These are phyloP conservation scores for Speleostelium caveatum DNA, from an alignment of 78 protist species.

Conservation along the genomic window DNA sequence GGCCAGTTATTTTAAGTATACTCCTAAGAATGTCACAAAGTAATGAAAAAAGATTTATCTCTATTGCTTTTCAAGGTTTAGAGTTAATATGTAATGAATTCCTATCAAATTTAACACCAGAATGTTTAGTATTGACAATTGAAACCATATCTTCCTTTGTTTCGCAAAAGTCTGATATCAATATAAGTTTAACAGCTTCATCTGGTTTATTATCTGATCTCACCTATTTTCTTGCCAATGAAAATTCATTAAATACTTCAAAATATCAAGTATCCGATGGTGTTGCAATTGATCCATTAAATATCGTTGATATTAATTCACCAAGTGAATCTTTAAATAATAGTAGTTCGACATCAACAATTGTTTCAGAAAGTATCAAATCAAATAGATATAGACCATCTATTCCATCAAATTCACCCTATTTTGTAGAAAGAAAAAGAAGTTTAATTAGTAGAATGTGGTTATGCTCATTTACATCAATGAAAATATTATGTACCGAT, in stretches of 20 bases:
- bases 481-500: slow-evolving; percentile 49
- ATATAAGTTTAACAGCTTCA: slow-evolving; percentile 72
- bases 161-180: slow-evolving; percentile 70
- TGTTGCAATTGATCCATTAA: slow-evolving; percentile 13
- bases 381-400: slow-evolving; percentile 17
- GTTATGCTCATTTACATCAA: slow-evolving; percentile 49
- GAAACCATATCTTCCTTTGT: slow-evolving; percentile 51
- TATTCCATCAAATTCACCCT: slow-evolving; percentile 31
- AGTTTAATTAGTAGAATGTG: slow-evolving; percentile 60
- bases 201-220: slow-evolving; percentile 57
- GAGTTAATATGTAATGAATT: slow-evolving; percentile 80
- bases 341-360: background rate
- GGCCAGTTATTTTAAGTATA: slow-evolving; percentile 52
- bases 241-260: slow-evolving; percentile 26
- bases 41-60: slow-evolving; percentile 55
- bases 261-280: slow-evolving; percentile 35
- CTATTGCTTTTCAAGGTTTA: slow-evolving; percentile 58
- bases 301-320: background rate
- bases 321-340: background rate
- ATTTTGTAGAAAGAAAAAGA: slow-evolving; percentile 11
- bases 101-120: slow-evolving; percentile 60
- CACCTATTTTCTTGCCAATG: slow-evolving; percentile 65
- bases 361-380: background rate
- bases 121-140: slow-evolving; percentile 58
- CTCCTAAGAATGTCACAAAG: slow-evolving; percentile 55